Base-by-base conservation (phyloP, 1,284 basidiomycete genomes). In the Cutaneotrichosporon daszewskae region DNA sequence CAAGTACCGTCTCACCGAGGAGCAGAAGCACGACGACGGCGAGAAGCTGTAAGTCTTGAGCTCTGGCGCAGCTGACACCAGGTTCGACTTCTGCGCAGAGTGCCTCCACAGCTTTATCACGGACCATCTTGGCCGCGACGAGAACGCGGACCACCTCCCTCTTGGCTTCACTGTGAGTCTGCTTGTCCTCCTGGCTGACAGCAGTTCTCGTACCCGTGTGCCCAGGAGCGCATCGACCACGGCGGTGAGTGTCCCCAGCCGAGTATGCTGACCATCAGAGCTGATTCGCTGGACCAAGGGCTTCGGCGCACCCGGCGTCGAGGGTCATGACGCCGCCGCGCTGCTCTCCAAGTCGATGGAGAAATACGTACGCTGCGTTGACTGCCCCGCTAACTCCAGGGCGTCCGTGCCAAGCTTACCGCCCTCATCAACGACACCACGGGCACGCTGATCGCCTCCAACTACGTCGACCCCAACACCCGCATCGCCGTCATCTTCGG, bases 201-300 rank as follows among this genome's bases (percentile, higher is more conserved):
- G 11, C 57, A 89, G 86, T 94, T 95, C 76, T 91, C 87, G 8
- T 95, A 95, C 67, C 90, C 90, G 9, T 91, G 87, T 79, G 74
- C 75, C 84, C 94, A 98, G 77, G 79, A 85, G 31, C 78, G 79
- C 40, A 98, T 98, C 60, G 91, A 98, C 71, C 91, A 97, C 60
- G 95, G 91, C 36, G n/a, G n/a, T n/a, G n/a, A n/a, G n/a, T n/a
- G n/a, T n/a, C n/a, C n/a, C n/a, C n/a, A n/a, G n/a, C n/a, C n/a
- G n/a, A 61, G 63, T 66, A 20, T 45, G 62, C n/a, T n/a, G n/a
- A n/a, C n/a, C n/a, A n/a, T n/a, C n/a, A n/a, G 53, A 31, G 55
- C 82, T 98, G 33, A 89, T 97, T 58, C 85, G 92, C 26, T 98
- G 95, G 94, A 98, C 95, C 34, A 98, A 98, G 73, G 95, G 94